Percentiles rank a stretch among this genome's conserved stretches.
Conservation (phyloP, 139 green algal genomes). For the Chlorella sp. region DNA sequence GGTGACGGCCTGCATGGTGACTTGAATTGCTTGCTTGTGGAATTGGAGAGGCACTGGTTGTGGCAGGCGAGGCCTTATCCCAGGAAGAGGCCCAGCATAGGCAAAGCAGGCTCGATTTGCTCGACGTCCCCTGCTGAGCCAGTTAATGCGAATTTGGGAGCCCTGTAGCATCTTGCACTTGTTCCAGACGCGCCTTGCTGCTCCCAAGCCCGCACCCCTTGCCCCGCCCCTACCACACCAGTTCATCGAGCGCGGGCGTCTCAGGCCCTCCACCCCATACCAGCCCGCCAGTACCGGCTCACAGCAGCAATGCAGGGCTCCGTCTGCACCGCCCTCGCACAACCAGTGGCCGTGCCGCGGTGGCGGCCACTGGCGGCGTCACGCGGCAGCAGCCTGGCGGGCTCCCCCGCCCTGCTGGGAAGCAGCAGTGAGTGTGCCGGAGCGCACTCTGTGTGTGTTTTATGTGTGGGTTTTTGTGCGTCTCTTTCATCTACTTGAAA, state of each 20-base stretch:
- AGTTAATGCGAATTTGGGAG: no score
- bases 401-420: neutral
- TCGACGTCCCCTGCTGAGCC: no score
- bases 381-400: neutral
- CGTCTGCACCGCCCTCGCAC: neutral
- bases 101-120: no score
- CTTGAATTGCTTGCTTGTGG: neutral
- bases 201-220: neutral
- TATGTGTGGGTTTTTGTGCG: no score
- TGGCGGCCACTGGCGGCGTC: neutral
- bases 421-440: neutral
- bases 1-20: conserved; percentile 5
- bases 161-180: no score
- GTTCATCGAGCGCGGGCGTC: no score
- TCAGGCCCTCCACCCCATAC: neutral
- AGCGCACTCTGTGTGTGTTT: no score
- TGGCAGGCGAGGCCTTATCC: neutral
- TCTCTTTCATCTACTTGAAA: no score
- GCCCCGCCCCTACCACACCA: neutral
- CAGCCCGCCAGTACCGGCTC: neutral
- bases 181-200: neutral
- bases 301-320: neutral
- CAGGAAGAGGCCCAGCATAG: neutral
- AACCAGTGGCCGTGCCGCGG: neutral
- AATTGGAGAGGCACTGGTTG: neutral